Base-by-base conservation (phyloP, 2,329 filamentous ascomycete species). In the Diaporthe longicolla region DNA sequence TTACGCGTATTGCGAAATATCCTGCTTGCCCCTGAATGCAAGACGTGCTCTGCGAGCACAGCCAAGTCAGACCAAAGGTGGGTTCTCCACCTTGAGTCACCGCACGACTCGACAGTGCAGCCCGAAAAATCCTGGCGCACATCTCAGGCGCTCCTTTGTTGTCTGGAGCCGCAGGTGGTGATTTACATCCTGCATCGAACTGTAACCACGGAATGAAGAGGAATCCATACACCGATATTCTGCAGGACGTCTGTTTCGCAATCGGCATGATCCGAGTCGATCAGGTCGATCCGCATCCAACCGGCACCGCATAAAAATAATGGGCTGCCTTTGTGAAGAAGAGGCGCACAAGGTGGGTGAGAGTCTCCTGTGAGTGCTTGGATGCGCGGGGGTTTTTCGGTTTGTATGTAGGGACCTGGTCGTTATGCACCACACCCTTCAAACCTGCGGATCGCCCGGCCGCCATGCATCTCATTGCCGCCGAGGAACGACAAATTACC, bases 211-310 rank as follows among this genome's bases (percentile, higher is more conserved):
- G n/a, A 21, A 45, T 26, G n/a, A 37, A 32, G n/a, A 68, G 48
- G 63, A 54, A 68, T 15, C 45, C 48, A 54, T 40, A 68, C 63
- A 68, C 63, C 63, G 32, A 29, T 68, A 13, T 54, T 68, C 29
- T 68, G 48, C n/a, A 54, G n/a, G 11, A 21, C 19, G 17, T 13
- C 32, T 32, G 54, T 13, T n/a, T 40, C 13, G 15, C n/a, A 40
- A 40, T 68, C 45, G 63, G 61, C 29, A 50, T 66, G 61, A 40
- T 54, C 32, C 48, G 48, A 40, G 29, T 40, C 13, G n/a, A 54
- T 52, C 43, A 11, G 45, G 26, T 8, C 40, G 63, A 37, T 52
- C 45, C 50, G n/a, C 63, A 37, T 32, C 29, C 15, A 45, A 21
- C 7, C 24, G 17, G 40, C 40, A 48, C 19, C 26, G 59, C 37